phyloP scores from a whole-genome alignment of 2,329 filamentous ascomycete genomes.

The Fusarium transvaalense region DNA sequence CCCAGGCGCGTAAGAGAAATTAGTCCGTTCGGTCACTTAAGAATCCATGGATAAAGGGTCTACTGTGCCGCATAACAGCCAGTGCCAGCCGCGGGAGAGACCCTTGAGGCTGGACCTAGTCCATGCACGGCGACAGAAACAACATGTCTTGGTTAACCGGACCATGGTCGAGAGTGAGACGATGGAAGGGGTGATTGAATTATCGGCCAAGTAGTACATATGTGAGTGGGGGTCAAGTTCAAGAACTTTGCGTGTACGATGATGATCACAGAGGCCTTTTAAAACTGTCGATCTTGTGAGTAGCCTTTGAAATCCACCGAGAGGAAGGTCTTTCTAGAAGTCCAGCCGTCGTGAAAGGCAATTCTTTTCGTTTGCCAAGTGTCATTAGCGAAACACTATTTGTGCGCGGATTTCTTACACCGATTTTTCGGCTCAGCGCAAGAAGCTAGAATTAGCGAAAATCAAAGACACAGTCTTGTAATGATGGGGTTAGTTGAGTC shows the following conservation, averaged over 20 bases:
- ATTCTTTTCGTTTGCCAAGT: neutral
- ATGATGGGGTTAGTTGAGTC: constrained; percentile 29
- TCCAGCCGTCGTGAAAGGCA: neutral
- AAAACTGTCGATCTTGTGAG: constrained; percentile 2
- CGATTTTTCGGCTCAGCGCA: constrained; percentile 16
- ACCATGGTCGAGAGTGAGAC: neutral
- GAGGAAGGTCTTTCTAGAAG: neutral
- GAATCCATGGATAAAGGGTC: neutral
- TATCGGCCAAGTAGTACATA: constrained; percentile 22
- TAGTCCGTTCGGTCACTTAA: neutral
- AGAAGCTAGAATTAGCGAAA: constrained; percentile 17
- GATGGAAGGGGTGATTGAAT: constrained; percentile 10
- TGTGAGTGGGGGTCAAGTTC: constrained; percentile 18
- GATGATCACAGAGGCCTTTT: neutral
- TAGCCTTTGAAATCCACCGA: neutral
- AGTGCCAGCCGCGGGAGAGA: constrained; percentile 20
- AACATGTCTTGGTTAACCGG: constrained; percentile 23
- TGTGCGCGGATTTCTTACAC: constrained; percentile 32
- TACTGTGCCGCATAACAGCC: neutral
- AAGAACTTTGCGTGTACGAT: constrained; percentile 4
- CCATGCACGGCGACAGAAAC: constrained; percentile 16
- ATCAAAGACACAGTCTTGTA: constrained; percentile 14
- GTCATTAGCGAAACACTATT: neutral
- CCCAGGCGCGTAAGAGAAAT: constrained; percentile 11
- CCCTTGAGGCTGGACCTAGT: constrained; percentile 20